A percentile compares a stretch with the other conserved stretches of the same genome.
Evolutionary conservation across 306 rosid genomes (phyloP).

Genomic region (Inga laurina): DNA sequence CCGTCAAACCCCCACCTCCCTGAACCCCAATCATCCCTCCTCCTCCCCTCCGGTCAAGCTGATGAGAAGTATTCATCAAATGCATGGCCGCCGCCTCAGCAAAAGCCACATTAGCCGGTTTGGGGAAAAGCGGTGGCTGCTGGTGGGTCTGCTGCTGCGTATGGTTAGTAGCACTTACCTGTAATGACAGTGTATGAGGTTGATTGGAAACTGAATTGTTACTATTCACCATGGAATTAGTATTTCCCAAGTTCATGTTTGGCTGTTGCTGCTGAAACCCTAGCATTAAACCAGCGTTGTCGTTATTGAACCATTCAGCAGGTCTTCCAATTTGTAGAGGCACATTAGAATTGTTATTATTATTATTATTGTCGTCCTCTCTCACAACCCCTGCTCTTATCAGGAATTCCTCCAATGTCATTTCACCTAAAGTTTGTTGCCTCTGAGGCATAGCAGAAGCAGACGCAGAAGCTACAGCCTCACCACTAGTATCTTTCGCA

Average conservation of each 20-base stretch:
- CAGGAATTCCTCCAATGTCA: constrained; percentile 90
- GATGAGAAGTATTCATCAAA: constrained; percentile 60
- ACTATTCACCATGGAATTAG: constrained; percentile 35
- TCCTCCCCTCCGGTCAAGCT: constrained; percentile 45
- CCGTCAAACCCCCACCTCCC: constrained; percentile 39
- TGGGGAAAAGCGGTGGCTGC: constrained; percentile 68
- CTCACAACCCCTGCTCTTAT: constrained; percentile 88
- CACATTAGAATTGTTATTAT: not conserved
- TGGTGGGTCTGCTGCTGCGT: constrained; percentile 37
- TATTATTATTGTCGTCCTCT: constrained; percentile 46
- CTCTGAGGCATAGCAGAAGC: constrained; percentile 54
- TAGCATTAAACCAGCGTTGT: constrained; percentile 38
- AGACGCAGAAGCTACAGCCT: not conserved
- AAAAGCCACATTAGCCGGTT: constrained; percentile 63
- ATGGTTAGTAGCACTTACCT: constrained; percentile 33
- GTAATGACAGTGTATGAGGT: constrained; percentile 46
- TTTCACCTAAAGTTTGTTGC: constrained; percentile 86
- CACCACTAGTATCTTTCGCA: constrained; percentile 25
- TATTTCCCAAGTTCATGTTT: constrained; percentile 38
- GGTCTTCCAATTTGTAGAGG: constrained; percentile 50
- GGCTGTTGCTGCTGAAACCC: constrained; percentile 66
- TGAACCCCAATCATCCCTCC: constrained; percentile 45
- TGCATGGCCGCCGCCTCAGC: constrained; percentile 49
- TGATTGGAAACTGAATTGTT: constrained; percentile 52
- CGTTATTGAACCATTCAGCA: constrained; percentile 51